These are phyloP conservation scores for Colletotrichum melonis DNA, from an alignment of 2,329 filamentous ascomycete genomes.

Conservation along the genomic window DNA sequence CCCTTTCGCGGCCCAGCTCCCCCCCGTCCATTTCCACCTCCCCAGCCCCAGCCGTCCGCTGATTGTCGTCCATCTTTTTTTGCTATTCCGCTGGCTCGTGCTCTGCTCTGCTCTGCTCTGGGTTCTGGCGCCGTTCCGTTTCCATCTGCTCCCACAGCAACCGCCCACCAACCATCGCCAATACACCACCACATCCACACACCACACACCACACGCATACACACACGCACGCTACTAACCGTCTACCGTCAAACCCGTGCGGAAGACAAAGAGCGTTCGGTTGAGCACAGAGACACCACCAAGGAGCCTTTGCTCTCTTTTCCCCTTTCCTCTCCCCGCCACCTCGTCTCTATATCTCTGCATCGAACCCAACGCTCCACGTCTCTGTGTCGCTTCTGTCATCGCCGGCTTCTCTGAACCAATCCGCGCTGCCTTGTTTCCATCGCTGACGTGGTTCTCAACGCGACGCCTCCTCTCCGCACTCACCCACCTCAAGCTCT, in stretches of 20 bases:
- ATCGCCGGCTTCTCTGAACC: conserved; percentile 6
- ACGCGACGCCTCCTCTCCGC: conserved; percentile 22
- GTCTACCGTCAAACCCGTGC: conserved; percentile 10
- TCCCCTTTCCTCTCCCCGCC: conserved; percentile 1
- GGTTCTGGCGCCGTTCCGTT: neutral
- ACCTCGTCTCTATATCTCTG: conserved; percentile 7
- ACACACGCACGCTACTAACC: neutral
- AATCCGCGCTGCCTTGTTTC: conserved; percentile 17
- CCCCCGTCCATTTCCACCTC: neutral
- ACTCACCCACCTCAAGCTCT: neutral
- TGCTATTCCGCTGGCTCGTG: conserved; percentile 4
- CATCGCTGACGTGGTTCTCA: conserved; percentile 33
- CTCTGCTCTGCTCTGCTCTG: neutral
- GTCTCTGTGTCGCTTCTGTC: neutral
- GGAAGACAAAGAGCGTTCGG: conserved; percentile 24
- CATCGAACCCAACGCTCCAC: neutral
- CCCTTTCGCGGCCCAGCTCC: conserved; percentile 1
- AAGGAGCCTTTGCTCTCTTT: conserved; percentile 23
- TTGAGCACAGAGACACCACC: conserved; percentile 6
- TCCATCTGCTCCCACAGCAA: conserved; percentile 36
- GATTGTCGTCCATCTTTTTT: neutral
- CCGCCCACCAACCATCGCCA: conserved; percentile 34
- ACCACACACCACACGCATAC: conserved; percentile 2
- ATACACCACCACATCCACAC: neutral
- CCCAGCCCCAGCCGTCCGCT: conserved; percentile 10